Base-by-base conservation (phyloP, 805 yeast species). In the Metschnikowia cubensis region DNA sequence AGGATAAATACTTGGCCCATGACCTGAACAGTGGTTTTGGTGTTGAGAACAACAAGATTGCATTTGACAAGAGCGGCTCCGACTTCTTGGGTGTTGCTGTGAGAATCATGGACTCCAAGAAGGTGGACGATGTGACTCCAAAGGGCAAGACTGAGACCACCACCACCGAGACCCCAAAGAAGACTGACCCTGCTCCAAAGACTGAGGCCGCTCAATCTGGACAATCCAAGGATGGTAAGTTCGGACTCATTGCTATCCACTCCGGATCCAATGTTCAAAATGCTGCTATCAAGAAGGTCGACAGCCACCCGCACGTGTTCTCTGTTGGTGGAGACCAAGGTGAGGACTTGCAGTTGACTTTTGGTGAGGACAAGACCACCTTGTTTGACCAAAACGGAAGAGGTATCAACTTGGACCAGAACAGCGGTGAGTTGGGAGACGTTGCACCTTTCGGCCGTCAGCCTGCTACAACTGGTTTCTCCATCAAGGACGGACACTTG, bases 401-500 rank as follows among this genome's bases (percentile, higher is more conserved):
- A 40, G 69, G 67, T 17, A 54, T 68, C 44, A 59, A 59, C 50
- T 58, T 64, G 54, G 65, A 67, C 56, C 50, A 60, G 20, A 46
- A 45, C 44, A 63, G 68, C 22, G 73, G 73, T 18, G 71, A 67
- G 46, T 56, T 68, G 42, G 71, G 73, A 22, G 54, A 58, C 22
- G 68, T 66, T 45, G 65, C 62, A 37, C 70, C 71, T n/a, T 63
- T 58, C 50, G 70, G 70, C 39, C 51, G 64, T 31, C 58, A 62
- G 52, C 61, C 60, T 17, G 67, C 75, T 42, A 62, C 75, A 32
- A 51, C 67, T 17, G 73, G 76, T 3, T 79, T 74, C 59, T 56
- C 75, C 22, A 65, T 78, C 55, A 29, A 57, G 6, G 60, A 65
- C 41, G 76, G 73, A 34, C 56, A 65, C 58, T 67, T 78, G 60